Evolutionary conservation across 352 stramenopile genomes (phyloP).

Genomic region (Phytophthora cryptogea): DNA sequence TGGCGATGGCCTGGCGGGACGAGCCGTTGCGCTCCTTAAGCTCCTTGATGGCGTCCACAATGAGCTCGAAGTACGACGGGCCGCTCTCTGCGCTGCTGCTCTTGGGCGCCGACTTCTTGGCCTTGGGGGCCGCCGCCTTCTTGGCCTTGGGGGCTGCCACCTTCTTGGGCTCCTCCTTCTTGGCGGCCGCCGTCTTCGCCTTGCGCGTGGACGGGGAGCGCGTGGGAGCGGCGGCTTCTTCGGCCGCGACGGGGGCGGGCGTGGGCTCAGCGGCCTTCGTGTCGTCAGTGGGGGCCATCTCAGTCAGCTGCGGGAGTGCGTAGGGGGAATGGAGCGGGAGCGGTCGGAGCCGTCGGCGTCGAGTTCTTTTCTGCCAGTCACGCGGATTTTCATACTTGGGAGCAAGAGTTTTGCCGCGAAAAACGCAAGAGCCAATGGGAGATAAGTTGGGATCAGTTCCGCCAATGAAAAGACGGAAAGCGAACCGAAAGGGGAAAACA

Average conservation of each 20-base stretch:
- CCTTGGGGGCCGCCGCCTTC: conserved; percentile 7
- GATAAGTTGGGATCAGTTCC: conserved; percentile 13
- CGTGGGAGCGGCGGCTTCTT: conserved; percentile 31
- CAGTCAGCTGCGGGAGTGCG: not conserved
- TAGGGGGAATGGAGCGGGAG: conserved; percentile 7
- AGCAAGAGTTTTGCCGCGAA: conserved; percentile 23
- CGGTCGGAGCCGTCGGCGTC: conserved; percentile 38
- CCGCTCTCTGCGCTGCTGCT: conserved; percentile 44
- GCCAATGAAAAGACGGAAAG: conserved; percentile 29
- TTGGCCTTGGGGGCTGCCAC: not conserved
- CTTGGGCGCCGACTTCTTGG: conserved; percentile 49
- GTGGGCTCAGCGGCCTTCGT: conserved; percentile 53
- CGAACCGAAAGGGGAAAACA: conserved; percentile 29
- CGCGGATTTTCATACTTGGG: conserved; percentile 32
- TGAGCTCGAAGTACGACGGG: conserved; percentile 88
- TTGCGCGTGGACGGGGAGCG: conserved; percentile 64
- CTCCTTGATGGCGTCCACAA: conserved; percentile 88
- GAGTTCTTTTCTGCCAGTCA: conserved; percentile 54
- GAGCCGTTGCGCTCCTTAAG: conserved; percentile 94
- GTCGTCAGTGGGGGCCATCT: conserved; percentile 55
- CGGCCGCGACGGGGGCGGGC: conserved; percentile 15
- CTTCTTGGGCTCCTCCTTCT: conserved; percentile 14
- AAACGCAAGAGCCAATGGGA: conserved; percentile 27
- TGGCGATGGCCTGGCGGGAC: conserved; percentile 91
- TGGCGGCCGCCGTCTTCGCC: conserved; percentile 58